Evolutionary conservation across 2,329 filamentous ascomycete species (phyloP).

Genomic region (Talaromyces sp.): DNA sequence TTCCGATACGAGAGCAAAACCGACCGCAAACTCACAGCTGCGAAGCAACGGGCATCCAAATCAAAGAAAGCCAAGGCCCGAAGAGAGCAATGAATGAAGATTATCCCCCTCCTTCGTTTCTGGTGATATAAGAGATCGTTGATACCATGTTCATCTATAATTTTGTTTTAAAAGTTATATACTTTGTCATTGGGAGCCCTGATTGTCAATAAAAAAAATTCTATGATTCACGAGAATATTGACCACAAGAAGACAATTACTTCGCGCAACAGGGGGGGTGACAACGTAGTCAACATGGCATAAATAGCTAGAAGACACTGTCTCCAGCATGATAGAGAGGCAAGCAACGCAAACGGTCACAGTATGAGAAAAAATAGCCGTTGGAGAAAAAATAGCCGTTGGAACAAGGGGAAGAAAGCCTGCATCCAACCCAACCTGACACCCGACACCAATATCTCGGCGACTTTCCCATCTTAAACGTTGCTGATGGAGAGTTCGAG

Average conservation of each 20-base stretch:
- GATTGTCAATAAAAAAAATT: conserved; percentile 10
- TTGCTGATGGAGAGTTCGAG: conserved; percentile 91
- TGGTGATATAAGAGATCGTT: not conserved
- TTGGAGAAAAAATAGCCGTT: conserved; percentile 25
- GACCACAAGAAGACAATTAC: conserved; percentile 17
- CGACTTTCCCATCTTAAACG: conserved; percentile 63
- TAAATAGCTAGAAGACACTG: conserved; percentile 23
- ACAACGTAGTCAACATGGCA: conserved; percentile 18
- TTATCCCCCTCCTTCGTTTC: not conserved
- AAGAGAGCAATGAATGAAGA: conserved; percentile 38
- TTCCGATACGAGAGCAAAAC: conserved; percentile 91
- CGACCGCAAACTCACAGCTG: conserved; percentile 67
- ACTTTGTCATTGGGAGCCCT: not conserved
- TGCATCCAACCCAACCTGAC: conserved; percentile 32
- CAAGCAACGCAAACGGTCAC: conserved; percentile 30
- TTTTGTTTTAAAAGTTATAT: not conserved
- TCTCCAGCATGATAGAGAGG: conserved; percentile 18
- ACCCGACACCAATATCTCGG: conserved; percentile 34
- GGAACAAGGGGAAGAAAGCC: conserved; percentile 26
- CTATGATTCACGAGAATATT: conserved; percentile 17
- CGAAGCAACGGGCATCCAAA: conserved; percentile 70
- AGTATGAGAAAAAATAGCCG: conserved; percentile 31
- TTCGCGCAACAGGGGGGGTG: conserved; percentile 14
- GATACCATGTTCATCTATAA: conserved; percentile 16
- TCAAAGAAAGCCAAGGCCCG: conserved; percentile 67